phyloP scores from a whole-genome alignment of 208 protist species.

The Leishmania mexicana region DNA sequence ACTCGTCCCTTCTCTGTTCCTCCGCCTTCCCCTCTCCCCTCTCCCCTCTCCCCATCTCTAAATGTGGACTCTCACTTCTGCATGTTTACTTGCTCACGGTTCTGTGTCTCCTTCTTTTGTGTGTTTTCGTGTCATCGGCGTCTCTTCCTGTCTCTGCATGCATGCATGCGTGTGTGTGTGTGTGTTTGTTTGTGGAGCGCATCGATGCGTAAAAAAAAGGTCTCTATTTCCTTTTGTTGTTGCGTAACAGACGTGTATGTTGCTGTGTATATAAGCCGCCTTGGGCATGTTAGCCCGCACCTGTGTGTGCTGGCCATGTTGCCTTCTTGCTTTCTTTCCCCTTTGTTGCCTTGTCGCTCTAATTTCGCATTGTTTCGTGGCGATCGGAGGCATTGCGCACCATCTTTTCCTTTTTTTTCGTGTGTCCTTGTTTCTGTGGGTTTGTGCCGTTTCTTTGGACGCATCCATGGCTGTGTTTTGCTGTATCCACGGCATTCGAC shows the following conservation, averaged over 20 bases:
- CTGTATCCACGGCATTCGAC: neutral
- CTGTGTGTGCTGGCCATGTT: neutral
- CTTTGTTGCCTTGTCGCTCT: neutral
- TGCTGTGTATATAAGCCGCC: neutral
- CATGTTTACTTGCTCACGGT: neutral
- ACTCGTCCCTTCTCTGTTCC: neutral
- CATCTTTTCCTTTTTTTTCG: neutral
- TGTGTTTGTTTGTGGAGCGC: neutral
- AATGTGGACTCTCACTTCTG: conserved; percentile 3
- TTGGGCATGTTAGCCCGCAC: neutral
- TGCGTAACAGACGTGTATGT: too few relatives aligned
- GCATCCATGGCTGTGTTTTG: neutral
- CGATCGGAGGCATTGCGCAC: neutral
- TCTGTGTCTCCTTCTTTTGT: neutral
- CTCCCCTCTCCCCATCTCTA: too few relatives aligned
- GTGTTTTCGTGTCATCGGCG: neutral
- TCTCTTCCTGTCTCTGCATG: neutral
- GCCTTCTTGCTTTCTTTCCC: neutral
- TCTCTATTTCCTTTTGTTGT: neutral
- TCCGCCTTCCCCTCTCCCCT: neutral
- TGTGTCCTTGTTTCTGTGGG: neutral
- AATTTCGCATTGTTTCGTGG: neutral
- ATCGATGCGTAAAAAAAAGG: neutral
- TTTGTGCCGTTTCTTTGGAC: neutral
- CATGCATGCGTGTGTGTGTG: neutral